Percentiles rank a stretch among this genome's conserved stretches.
phyloP scores from a whole-genome alignment of 1,139 yeast species.

The Geotrichum siamense region DNA sequence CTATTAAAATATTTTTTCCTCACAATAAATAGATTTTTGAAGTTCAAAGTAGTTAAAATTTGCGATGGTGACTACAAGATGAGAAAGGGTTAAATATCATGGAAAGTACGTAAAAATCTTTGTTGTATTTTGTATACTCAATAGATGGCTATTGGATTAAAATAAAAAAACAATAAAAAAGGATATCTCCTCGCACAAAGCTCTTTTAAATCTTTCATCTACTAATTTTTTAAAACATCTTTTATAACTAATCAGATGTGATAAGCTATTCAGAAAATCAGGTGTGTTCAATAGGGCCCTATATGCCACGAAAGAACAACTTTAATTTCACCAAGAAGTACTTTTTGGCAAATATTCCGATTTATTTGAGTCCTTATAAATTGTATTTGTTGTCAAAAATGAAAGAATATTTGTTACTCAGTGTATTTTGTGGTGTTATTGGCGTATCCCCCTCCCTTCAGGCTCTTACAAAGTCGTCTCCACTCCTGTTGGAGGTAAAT shows the following conservation, averaged over 20 bases:
- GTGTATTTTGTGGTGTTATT: slow-evolving; percentile 32
- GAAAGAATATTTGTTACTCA: slow-evolving; percentile 37
- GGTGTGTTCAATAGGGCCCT: slow-evolving; percentile 61
- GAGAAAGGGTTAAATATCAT: slow-evolving; percentile 65
- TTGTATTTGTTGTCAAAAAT: slow-evolving; percentile 36
- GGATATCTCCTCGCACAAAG: slow-evolving; percentile 56
- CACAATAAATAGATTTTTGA: no score
- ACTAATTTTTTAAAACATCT: slow-evolving; percentile 80
- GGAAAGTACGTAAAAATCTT: no score
- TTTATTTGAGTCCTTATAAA: slow-evolving; percentile 35
- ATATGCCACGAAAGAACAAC: slow-evolving; percentile 32
- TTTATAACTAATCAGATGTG: slow-evolving; percentile 69
- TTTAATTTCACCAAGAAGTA: slow-evolving; percentile 39
- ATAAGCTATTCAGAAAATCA: slow-evolving; percentile 59
- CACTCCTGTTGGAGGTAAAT: slow-evolving; percentile 20
- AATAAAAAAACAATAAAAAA: no score
- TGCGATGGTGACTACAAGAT: slow-evolving; percentile 59
- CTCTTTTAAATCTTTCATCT: slow-evolving; percentile 59
- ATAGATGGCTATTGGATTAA: no score
- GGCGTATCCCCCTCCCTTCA: slow-evolving; percentile 25
- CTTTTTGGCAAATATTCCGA: slow-evolving; percentile 36
- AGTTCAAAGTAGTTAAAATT: slow-evolving; percentile 9
- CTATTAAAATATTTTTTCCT: no score
- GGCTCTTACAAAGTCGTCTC: slow-evolving; percentile 15
- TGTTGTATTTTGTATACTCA: no score